Conservation (phyloP, 371 early-diverging fungal species). For the Haplosporangium sp. region DNA sequence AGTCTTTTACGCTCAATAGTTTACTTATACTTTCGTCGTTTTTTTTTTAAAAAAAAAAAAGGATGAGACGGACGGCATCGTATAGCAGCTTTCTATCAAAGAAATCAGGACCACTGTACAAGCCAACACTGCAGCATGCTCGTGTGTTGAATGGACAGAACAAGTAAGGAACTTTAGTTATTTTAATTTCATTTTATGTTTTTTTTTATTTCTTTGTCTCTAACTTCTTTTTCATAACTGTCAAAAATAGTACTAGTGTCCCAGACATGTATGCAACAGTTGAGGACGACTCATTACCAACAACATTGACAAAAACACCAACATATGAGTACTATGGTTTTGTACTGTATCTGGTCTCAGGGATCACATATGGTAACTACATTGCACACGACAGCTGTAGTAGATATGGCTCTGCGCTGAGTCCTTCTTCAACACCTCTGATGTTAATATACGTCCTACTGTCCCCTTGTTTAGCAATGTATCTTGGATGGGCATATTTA, state of each 20-base stretch:
- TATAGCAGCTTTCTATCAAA: constrained; percentile 49
- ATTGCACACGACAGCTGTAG: neutral
- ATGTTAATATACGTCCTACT: constrained; percentile 1
- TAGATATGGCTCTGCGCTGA: neutral
- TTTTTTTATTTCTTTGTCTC: neutral
- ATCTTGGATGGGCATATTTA: constrained; percentile 83
- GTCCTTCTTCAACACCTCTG: neutral
- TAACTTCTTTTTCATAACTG: neutral
- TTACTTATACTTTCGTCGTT: neutral
- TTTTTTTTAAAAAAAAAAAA: neutral
- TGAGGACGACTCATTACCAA: constrained; percentile 51
- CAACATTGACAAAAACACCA: constrained; percentile 71
- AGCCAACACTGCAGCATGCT: constrained; percentile 33
- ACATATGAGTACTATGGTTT: constrained; percentile 89
- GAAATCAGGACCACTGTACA: constrained; percentile 31
- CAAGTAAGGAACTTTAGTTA: constrained; percentile 10
- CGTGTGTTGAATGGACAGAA: constrained; percentile 33
- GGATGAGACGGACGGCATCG: constrained; percentile 48
- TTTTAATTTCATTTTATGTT: neutral
- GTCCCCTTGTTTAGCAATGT: constrained; percentile 59
- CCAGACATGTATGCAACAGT: constrained; percentile 23
- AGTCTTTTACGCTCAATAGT: neutral
- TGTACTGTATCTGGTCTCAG: constrained; percentile 84
- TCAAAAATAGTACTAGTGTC: constrained; percentile 1
- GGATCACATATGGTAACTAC: constrained; percentile 70